A percentile compares a stretch with the other conserved stretches of the same genome.
phyloP scores from a whole-genome alignment of 495 filamentous ascomycete species.

The Cetradonia linearis region DNA sequence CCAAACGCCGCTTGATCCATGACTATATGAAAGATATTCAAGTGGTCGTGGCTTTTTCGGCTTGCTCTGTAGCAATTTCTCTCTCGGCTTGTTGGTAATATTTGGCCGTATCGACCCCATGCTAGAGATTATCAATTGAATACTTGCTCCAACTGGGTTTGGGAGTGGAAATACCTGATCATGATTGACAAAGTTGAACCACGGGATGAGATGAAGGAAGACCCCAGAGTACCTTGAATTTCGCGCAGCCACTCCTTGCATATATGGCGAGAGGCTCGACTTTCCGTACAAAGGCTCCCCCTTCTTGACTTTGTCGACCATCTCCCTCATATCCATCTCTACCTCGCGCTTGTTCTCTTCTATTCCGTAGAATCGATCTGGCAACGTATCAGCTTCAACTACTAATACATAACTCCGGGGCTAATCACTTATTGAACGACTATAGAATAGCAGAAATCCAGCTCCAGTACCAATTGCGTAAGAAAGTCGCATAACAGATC shows the following conservation, averaged over 20 bases:
- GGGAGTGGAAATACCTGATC: slow-evolving; percentile 47
- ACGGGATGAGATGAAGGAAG: slow-evolving; percentile 74
- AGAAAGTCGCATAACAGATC: slow-evolving; percentile 69
- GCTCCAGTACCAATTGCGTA: slow-evolving; percentile 59
- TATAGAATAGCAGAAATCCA: slow-evolving; percentile 72
- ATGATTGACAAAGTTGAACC: slow-evolving; percentile 98
- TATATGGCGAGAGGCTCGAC: slow-evolving; percentile 64
- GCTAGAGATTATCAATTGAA: slow-evolving; percentile 39
- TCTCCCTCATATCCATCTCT: slow-evolving; percentile 95
- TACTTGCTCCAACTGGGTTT: neutral
- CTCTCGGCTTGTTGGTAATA: slow-evolving; percentile 95
- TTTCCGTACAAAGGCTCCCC: slow-evolving; percentile 86
- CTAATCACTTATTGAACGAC: slow-evolving; percentile 43
- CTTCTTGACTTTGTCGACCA: slow-evolving; percentile 88
- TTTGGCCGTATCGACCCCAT: slow-evolving; percentile 95
- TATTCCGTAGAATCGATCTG: slow-evolving; percentile 89
- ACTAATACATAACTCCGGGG: neutral
- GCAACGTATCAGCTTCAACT: slow-evolving; percentile 5
- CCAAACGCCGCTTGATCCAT: neutral
- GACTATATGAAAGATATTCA: neutral
- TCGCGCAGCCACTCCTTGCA: slow-evolving; percentile 86
- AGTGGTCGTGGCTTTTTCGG: slow-evolving; percentile 1
- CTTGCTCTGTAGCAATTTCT: slow-evolving; percentile 72
- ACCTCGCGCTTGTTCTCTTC: slow-evolving; percentile 83
- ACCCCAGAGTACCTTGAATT: slow-evolving; percentile 85